phyloP scores from a whole-genome alignment of 2,329 filamentous ascomycete species.

The Botryotinia convoluta region DNA sequence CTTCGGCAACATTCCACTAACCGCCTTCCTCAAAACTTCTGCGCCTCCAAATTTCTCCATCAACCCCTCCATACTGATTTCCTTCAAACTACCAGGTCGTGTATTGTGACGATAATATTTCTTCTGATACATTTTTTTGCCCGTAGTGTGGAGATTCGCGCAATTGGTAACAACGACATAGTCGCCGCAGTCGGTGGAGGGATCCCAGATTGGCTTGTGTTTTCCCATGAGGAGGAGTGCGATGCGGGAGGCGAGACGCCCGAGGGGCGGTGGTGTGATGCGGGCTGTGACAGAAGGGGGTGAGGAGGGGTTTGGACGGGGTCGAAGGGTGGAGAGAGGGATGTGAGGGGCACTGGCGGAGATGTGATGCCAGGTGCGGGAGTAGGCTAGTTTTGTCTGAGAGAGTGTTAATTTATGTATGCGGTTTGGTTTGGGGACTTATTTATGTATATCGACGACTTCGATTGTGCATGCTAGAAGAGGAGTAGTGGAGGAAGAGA shows the following conservation, averaged over 20 bases:
- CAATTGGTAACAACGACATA: conserved; percentile 95
- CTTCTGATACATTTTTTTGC: conserved; percentile 91
- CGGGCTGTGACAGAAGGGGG: conserved; percentile 42
- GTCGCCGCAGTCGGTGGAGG: conserved; percentile 97
- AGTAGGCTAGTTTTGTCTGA: conserved; percentile 94
- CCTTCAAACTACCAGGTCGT: conserved; percentile 78
- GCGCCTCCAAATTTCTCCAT: conserved; percentile 92
- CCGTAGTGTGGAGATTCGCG: conserved; percentile 80
- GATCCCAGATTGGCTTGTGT: conserved; percentile 97
- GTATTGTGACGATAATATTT: conserved; percentile 95
- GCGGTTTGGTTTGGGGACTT: background rate
- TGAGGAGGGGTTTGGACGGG: conserved; percentile 37
- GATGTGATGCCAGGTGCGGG: conserved; percentile 86
- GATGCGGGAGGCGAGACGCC: conserved; percentile 84
- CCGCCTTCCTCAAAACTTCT: conserved; percentile 87
- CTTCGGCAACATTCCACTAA: conserved; percentile 97
- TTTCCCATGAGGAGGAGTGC: conserved; percentile 93
- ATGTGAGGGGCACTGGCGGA: conserved; percentile 68
- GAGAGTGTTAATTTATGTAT: background rate
- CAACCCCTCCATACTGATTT: conserved; percentile 91
- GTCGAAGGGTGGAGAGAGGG: conserved; percentile 52
- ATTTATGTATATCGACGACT: conserved; percentile 8
- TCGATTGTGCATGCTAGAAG: conserved; percentile 14
- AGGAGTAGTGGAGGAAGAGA: background rate
- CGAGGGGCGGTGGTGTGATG: conserved; percentile 73